These are phyloP conservation scores for Aspergillus aculeatus DNA, from an alignment of 2,329 filamentous ascomycete genomes.

Conservation along the genomic window DNA sequence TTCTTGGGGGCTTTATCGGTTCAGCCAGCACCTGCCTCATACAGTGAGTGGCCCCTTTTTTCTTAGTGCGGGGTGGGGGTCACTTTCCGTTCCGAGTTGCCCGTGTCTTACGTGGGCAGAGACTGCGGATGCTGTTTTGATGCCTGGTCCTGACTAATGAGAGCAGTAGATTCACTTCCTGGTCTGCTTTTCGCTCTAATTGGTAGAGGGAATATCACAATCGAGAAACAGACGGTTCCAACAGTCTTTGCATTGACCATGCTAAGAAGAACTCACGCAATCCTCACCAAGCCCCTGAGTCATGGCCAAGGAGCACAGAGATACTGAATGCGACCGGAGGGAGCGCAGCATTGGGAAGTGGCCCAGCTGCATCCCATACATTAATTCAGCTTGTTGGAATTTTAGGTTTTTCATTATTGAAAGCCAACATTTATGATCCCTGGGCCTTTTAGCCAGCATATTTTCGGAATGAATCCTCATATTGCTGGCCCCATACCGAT, in stretches of 20 bases:
- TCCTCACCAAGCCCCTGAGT: not conserved
- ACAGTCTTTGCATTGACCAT: no score
- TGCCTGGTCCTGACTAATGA: not conserved
- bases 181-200: not conserved
- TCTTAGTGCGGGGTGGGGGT: constrained; percentile 5
- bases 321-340: not conserved
- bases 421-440: not conserved
- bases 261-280: not conserved
- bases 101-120: constrained; percentile 4
- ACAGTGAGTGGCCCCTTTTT: not conserved
- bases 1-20: not conserved
- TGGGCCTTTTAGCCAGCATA: no score
- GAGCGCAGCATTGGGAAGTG: not conserved
- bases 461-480: no score
- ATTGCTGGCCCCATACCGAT: not conserved
- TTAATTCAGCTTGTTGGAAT: not conserved
- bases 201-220: not conserved
- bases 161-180: not conserved
- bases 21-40: not conserved
- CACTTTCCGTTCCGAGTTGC: not conserved
- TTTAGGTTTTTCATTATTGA: no score
- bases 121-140: not conserved
- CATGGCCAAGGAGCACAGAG: not conserved
- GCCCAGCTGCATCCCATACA: not conserved
- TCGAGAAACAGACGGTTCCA: not conserved